Conservation (phyloP, 176 grass and related monocot species). For the Zea mays region Zm-B73-REFERENCE-NAM-5.0 NC_050100.1:211754001-211754500, state of each 20-base stretch:
- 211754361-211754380: background rate
- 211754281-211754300: constrained; percentile 18
- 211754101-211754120: background rate
- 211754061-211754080: constrained; percentile 47
- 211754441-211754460: constrained; percentile 94
- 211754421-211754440: constrained; percentile 43
- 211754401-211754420: background rate
- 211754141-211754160: background rate
- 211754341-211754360: background rate
- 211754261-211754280: background rate
- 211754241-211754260: background rate
- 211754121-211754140: background rate
- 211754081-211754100: constrained; percentile 26
- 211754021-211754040: constrained; percentile 98
- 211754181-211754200: background rate
- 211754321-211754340: background rate
- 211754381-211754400: background rate
- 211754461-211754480: constrained; percentile 92
- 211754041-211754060: constrained; percentile 35
- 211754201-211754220: background rate
- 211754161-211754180: background rate
- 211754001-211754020: constrained; percentile 97
- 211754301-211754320: background rate
- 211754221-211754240: background rate
- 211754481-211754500: constrained; percentile 95